Conservation (phyloP, 2,329 filamentous ascomycete genomes). For the Aspergillus texensis region DNA sequence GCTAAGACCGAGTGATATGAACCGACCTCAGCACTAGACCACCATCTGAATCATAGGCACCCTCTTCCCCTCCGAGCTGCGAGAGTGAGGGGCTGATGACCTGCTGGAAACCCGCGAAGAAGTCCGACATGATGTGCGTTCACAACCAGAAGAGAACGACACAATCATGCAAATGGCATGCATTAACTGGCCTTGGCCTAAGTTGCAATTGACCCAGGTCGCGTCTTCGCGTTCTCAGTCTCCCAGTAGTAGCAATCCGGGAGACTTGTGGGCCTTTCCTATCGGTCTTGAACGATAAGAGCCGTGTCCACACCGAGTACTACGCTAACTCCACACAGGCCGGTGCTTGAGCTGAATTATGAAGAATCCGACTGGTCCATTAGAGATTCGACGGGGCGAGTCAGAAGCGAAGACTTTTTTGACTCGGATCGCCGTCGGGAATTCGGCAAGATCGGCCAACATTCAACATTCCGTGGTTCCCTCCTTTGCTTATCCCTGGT, state of each 20-base stretch:
- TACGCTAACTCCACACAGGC: neutral
- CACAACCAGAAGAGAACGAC: neutral
- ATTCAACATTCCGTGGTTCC: neutral
- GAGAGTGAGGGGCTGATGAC: conserved; percentile 1
- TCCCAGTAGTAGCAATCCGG: neutral
- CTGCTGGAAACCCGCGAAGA: conserved; percentile 4
- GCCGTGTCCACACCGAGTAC: neutral
- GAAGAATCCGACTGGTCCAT: neutral
- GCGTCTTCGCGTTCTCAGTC: neutral
- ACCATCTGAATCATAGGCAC: neutral
- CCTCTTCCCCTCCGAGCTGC: neutral
- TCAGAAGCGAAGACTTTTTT: neutral
- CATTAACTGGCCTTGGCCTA: neutral
- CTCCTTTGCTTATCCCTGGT: neutral
- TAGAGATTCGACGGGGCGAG: no score
- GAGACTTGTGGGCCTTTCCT: neutral
- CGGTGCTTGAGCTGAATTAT: neutral
- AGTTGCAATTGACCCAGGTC: neutral
- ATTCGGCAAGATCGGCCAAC: neutral
- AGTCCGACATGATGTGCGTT: conserved; percentile 6
- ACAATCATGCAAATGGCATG: neutral
- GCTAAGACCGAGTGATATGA: fast-evolving
- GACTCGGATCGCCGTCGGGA: neutral
- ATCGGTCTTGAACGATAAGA: neutral
- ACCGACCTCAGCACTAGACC: conserved; percentile 10